A percentile compares a stretch with the other conserved stretches of the same genome.
Evolutionary conservation across 768 basidiomycete genomes (phyloP).

Genomic region (Pisolithus albus): DNA sequence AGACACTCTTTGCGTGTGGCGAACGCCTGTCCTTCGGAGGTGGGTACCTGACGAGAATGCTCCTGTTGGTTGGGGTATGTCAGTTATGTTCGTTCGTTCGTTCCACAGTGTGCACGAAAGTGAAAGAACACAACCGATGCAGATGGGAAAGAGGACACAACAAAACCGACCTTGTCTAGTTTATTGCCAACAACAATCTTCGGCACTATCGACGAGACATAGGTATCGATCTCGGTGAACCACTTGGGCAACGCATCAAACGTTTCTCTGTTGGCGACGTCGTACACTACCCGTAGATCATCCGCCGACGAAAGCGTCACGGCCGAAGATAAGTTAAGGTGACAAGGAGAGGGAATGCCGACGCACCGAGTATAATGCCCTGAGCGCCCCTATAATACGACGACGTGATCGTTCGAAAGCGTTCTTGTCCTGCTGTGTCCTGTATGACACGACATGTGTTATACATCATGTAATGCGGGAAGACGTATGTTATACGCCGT

Average conservation of each 20-base stretch:
- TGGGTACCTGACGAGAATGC: constrained; percentile 81
- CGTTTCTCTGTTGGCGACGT: constrained; percentile 86
- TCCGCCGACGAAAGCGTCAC: too few relatives aligned
- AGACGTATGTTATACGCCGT: not conserved
- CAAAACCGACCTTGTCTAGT: constrained; percentile 66
- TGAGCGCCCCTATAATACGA: constrained; percentile 92
- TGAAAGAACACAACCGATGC: too few relatives aligned
- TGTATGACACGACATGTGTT: constrained; percentile 21
- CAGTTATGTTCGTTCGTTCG: not conserved
- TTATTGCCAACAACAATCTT: constrained; percentile 96
- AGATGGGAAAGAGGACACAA: not conserved
- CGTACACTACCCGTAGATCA: constrained; percentile 61
- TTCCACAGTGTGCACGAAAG: too few relatives aligned
- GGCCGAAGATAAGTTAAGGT: not conserved
- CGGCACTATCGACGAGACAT: constrained; percentile 77
- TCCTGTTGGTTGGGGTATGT: constrained; percentile 44
- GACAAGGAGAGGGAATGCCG: too few relatives aligned
- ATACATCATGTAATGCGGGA: not conserved
- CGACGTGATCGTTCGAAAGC: constrained; percentile 91
- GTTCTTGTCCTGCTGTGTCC: constrained; percentile 97
- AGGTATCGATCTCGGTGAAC: constrained; percentile 91
- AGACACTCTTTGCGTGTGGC: constrained; percentile 75
- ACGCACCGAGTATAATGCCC: constrained; percentile 67
- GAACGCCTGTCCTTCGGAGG: constrained; percentile 70
- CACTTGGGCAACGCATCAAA: constrained; percentile 93